A percentile compares a stretch with the other conserved stretches of the same genome.
phyloP scores from a whole-genome alignment of 129 eudicot genomes.

The Dittrichia graveolens region DNA sequence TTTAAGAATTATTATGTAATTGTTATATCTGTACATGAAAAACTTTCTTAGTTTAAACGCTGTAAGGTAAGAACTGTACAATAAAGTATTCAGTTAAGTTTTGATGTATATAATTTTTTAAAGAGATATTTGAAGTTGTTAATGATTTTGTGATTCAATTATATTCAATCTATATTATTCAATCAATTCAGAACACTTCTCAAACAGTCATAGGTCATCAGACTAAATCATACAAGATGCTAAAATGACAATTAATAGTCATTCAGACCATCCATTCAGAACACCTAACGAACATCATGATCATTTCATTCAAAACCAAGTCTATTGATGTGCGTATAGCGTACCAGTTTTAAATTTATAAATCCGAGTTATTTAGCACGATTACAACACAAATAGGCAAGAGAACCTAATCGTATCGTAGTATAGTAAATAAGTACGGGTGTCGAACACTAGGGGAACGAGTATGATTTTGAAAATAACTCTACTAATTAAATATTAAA shows the following conservation, averaged over 20 bases:
- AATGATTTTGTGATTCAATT: background rate
- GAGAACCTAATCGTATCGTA: too few relatives aligned
- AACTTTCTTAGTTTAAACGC: background rate
- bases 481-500: too few relatives aligned
- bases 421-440: too few relatives aligned
- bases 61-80: background rate
- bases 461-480: too few relatives aligned
- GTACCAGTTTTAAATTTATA: too few relatives aligned
- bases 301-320: background rate
- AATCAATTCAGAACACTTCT: background rate
- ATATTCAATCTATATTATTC: background rate
- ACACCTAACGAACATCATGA: background rate
- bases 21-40: background rate
- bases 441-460: too few relatives aligned
- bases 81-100: background rate
- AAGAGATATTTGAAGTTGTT: background rate
- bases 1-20: too few relatives aligned
- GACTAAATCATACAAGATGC: background rate
- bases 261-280: background rate
- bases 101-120: too few relatives aligned
- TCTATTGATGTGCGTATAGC: too few relatives aligned
- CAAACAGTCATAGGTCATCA: background rate
- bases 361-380: too few relatives aligned
- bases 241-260: too few relatives aligned
- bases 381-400: too few relatives aligned